Percentiles rank a stretch among this genome's conserved stretches.
phyloP scores from a whole-genome alignment of 2,329 filamentous ascomycete genomes.

The Sporothrix globosa region DNA sequence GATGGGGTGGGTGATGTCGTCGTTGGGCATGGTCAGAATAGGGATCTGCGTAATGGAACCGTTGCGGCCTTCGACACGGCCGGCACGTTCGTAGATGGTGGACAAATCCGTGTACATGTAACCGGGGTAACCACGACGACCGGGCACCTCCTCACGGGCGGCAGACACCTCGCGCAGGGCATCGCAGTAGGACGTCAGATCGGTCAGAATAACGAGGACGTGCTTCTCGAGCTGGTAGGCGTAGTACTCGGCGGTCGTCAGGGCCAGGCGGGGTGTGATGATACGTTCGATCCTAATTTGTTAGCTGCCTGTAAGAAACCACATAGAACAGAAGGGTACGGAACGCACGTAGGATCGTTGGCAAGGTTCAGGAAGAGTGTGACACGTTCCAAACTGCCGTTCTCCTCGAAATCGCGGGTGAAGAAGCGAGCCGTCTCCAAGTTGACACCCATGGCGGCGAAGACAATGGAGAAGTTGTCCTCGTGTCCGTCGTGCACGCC shows the following conservation, averaged over 20 bases:
- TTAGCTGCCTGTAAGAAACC: neutral
- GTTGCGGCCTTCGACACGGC: constrained; percentile 94
- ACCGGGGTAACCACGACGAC: constrained; percentile 98
- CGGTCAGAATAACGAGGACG: constrained; percentile 96
- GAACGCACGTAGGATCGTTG: constrained; percentile 90
- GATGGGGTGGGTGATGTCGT: constrained; percentile 98
- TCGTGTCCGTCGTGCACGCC: constrained; percentile 94
- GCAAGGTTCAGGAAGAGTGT: constrained; percentile 99
- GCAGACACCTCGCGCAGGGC: constrained; percentile 98
- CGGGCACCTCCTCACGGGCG: constrained; percentile 96
- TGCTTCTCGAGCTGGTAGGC: constrained; percentile 99
- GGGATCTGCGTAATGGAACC: constrained; percentile 99
- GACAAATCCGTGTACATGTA: constrained; percentile 99
- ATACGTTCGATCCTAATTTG: constrained; percentile 91
- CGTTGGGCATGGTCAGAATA: constrained; percentile 99
- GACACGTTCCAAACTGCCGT: constrained; percentile 95
- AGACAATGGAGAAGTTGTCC: constrained; percentile 99
- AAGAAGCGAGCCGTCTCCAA: constrained; percentile 99
- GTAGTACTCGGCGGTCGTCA: constrained; percentile 99
- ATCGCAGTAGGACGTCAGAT: constrained; percentile 97
- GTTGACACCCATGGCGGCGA: constrained; percentile 99
- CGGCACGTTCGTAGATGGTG: constrained; percentile 98
- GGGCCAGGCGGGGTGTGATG: constrained; percentile 95
- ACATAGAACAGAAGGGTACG: neutral
- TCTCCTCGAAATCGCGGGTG: constrained; percentile 97